Evolutionary conservation across 371 early-diverging fungal species (phyloP), one percentile per base, ranked within the genome.

Genomic region (Scutellospora calospora): DNA sequence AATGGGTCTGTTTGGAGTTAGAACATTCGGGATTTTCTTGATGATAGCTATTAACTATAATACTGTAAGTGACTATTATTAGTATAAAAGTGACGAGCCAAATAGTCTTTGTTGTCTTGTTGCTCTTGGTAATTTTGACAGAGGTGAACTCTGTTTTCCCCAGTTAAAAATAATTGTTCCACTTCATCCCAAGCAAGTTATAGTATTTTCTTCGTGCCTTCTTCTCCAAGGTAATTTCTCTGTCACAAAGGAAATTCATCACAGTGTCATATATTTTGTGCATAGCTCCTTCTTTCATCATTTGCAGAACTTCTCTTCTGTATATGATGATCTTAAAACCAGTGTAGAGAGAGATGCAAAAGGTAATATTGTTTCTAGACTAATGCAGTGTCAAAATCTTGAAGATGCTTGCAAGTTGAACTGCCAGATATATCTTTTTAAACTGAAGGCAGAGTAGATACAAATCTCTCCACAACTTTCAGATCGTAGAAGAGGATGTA

Each of bases 41-140:
- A 76, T 76, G 76, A 60, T 76, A 11, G 62, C 38, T 12, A 76
- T 76, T 38, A 76, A 76, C 27, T 76, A 31, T 31, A 76, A 76
- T 62, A 76, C 76, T 5, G 41, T 76, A 6, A 76, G 76, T 45
- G 63, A 76, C 25, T 76, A 31, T 62, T 41, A 76, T 27, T 76
- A 49, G 59, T 45, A 76, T 41, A 45, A 59, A 45, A 27, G 41
- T 27, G 63, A 76, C 62, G 63, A 60, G 25, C 62, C 35, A 11
- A 76, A 60, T 76, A 18, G 31, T 60, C 29, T 76, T 14, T 76
- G 60, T 76, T 76, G 60, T 49, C 22, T 62, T 6, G 76, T 76
- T 27, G 76, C 62, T 2, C 31, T 76, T 12, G 76, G 75, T 54
- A 31, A 74, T 74, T 74, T 74, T 45, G 75, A 74, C 25, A 33